Evolutionary conservation across 352 stramenopile genomes (phyloP).

Genomic region (Peronospora farinosa): DNA sequence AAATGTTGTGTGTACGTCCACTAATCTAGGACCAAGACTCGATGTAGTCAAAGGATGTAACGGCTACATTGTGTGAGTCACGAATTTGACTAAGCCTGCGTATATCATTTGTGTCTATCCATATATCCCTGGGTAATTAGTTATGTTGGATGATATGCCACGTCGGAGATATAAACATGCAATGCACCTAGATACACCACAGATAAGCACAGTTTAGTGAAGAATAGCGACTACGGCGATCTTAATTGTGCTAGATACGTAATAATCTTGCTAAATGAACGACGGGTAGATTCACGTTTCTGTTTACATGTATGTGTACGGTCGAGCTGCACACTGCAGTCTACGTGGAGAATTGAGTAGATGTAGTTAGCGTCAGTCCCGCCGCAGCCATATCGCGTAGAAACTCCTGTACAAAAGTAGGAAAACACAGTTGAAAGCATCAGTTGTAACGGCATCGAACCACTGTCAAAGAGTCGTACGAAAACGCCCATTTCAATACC

Average conservation of each 20-base stretch:
- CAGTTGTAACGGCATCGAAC: conserved; percentile 1
- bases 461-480: background rate
- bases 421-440: conserved; percentile 3
- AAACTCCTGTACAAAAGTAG: conserved; percentile 37
- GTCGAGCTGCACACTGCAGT: background rate
- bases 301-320: background rate
- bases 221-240: too few species aligned
- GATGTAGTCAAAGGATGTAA: too few species aligned
- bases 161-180: background rate
- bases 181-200: background rate
- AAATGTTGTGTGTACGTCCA: background rate
- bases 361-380: conserved; percentile 58
- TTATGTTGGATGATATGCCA: conserved; percentile 2
- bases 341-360: conserved; percentile 35
- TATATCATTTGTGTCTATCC: conserved; percentile 2
- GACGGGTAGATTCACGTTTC: background rate
- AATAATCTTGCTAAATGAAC: background rate
- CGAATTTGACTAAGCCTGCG: conserved; percentile 23
- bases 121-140: background rate
- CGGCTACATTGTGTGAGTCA: too few species aligned
- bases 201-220: conserved; percentile 12
- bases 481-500: conserved; percentile 20
- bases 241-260: background rate
- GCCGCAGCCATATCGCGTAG: conserved; percentile 53
- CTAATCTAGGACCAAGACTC: background rate